Conservation (phyloP, 495 filamentous ascomycete genomes). For the Cercophora sp. region DNA sequence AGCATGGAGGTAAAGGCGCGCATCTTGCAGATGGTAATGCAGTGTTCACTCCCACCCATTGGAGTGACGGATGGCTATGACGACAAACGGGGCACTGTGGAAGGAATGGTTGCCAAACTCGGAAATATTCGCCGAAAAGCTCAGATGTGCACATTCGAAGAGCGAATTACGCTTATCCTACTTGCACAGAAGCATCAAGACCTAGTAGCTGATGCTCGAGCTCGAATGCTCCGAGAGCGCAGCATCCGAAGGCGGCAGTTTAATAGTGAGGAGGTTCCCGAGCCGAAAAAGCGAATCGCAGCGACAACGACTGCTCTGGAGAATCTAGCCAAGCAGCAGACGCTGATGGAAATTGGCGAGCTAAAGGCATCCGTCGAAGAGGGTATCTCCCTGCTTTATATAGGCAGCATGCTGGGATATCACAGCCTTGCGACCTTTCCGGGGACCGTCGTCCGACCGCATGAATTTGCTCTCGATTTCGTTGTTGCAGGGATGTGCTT, state of each 20-base stretch:
- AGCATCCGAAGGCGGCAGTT: neutral
- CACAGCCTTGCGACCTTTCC: conserved; percentile 7
- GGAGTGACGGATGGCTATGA: neutral
- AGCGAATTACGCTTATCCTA: conserved; percentile 1
- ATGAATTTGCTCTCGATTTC: conserved; percentile 1
- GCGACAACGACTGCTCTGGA: neutral
- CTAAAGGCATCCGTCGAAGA: conserved; percentile 4
- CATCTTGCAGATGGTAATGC: conserved; percentile 8
- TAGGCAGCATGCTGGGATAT: neutral
- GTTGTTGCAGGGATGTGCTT: neutral
- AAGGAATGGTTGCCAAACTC: conserved; percentile 6
- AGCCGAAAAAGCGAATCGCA: neutral
- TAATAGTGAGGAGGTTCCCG: neutral
- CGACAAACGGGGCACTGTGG: neutral
- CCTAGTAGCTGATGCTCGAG: neutral
- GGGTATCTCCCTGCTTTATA: neutral
- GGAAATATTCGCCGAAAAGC: conserved; percentile 2
- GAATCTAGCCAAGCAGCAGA: neutral
- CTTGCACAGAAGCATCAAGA: conserved; percentile 3
- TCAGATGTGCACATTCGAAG: conserved; percentile 2
- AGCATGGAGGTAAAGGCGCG: conserved; percentile 3
- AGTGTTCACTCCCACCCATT: conserved; percentile 1
- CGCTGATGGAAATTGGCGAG: neutral
- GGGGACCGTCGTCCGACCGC: neutral
- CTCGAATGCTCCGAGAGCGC: neutral